Evolutionary conservation across 306 rosid genomes (phyloP).

Genomic region (Hippophae rhamnoides): DNA sequence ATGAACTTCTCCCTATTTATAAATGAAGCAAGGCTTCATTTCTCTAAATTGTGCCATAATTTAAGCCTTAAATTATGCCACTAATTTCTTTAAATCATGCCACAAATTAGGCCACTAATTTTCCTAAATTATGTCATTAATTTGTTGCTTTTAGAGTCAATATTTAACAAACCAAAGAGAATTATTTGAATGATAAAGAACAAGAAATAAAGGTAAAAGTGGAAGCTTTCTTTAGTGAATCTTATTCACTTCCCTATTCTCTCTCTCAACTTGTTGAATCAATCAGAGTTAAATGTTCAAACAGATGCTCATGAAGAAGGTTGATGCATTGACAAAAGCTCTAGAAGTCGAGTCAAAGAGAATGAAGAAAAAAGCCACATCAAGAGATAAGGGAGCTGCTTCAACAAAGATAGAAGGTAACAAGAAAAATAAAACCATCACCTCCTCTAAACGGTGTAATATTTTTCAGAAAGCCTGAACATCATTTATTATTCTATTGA

Average conservation of each 20-base stretch:
- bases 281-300: conserved; percentile 1
- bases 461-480: neutral
- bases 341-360: conserved; percentile 81
- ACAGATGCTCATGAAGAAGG: conserved; percentile 72
- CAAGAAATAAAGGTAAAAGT: conserved; percentile 71
- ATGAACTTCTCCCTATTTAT: too few species aligned
- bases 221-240: neutral
- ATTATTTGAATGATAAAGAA: conserved; percentile 44
- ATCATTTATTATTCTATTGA: neutral
- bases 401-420: conserved; percentile 38
- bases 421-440: conserved; percentile 37
- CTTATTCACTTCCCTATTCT: neutral
- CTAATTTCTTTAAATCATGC: too few species aligned
- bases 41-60: too few species aligned
- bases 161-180: conserved; percentile 25
- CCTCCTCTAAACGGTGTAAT: conserved; percentile 46
- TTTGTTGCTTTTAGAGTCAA: too few species aligned
- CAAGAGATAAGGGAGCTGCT: conserved; percentile 71
- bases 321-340: conserved; percentile 70
- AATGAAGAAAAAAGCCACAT: conserved; percentile 74
- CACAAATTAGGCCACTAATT: too few species aligned
- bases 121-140: too few species aligned
- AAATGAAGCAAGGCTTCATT: too few species aligned
- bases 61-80: too few species aligned
- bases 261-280: conserved; percentile 10